Base-by-base conservation (phyloP, 257 asterid genomes). In the Craterostigma plantagineum region DNA sequence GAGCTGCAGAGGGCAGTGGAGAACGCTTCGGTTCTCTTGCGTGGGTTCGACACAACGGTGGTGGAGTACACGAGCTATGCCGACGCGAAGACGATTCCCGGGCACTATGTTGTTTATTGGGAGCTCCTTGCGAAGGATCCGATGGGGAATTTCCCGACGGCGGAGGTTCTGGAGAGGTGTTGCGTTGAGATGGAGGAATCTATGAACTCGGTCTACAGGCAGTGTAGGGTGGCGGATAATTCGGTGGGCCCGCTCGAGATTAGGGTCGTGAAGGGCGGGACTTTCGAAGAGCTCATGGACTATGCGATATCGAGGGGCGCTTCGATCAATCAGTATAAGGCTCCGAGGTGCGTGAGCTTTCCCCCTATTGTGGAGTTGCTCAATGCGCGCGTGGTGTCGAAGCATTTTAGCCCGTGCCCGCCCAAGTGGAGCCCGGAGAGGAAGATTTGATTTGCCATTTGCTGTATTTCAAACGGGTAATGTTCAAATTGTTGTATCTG, bases 221-320 rank as follows among this genome's bases (percentile, higher is more conserved):
- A 79, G 63, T 55, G 91, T 46, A 72, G 93, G 10, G 91, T 73
- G 11, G 76, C 76, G 33, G 91, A 82, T 35, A 70, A 79, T 41
- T 83, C 91, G 8, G 68, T 83, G 4, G 93, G 93, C 5, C 79
- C 93, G 14, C 70, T 83, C 0, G 95, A 83, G 48, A 83, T 79
- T 10, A 56, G 81, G 71, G 72, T 79, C 0, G 95, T 83, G 52
- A 73, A 63, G 38, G 58, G 16, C 6, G 93, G 92, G 0, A 79
- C 92, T 1, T 83, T 76, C 50, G 95, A 83, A 54, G 93, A 83
- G 56, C 42, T 83, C 4, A 79, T 83, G 95, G 92, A 83, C n/a
- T 71, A 71, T 8, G 91, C 93, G 0, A 83, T 83, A 39, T 67
- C 91, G 0, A 64, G 87, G 52, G 95, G 91, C 23, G 91, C 93